Evolutionary conservation across 1,284 basidiomycete genomes (phyloP), one percentile per base, ranked within the genome.

Genomic region (Meira miltonrushii): DNA sequence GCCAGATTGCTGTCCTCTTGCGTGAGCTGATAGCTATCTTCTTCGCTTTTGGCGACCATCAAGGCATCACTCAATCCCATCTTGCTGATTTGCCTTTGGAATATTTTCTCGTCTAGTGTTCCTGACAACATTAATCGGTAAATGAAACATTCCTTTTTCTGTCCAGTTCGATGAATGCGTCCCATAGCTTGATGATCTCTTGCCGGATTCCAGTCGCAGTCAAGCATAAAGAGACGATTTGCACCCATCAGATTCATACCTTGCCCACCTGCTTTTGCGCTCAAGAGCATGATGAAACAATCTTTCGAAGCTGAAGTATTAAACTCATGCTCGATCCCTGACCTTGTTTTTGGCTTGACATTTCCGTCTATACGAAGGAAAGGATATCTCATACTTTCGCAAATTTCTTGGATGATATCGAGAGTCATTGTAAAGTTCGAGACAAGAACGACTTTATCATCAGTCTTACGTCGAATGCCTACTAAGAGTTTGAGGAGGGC

Each of bases 161-260:
- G 95, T 0, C 95, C 95, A 79, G 98, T 94, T 46, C 57, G 52
- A 50, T 59, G 66, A 71, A 94, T 96, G 51, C 95, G 86, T 54
- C 92, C 94, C 94, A 98, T 98, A 1, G 94, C 89, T 79, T 99
- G 94, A 15, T 92, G 80, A 79, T 99, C 94, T 39, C 93, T 91
- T 5, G 94, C 93, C 19, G 93, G 94, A 73, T 97, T 97, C 93
- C 94, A 96, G 77, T 97, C 93, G 1, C 95, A 95, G 79, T 99
- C 94, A 70, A 98, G 98, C 37, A 98, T 82, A 66, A 99, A 91
- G 37, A 99, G 82, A 9, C 94, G 86, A 77, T 98, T 99, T 1
- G 94, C 94, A 5, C 94, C 94, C 74, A 99, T 97, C 66, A 99
- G 83, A 78, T 98, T 99, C 82, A 98, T 94, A 74, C 95, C 93